A percentile compares a stretch with the other conserved stretches of the same genome.
Evolutionary conservation across 306 rosid genomes (phyloP).

Genomic region (Cucurbita maxima): DNA sequence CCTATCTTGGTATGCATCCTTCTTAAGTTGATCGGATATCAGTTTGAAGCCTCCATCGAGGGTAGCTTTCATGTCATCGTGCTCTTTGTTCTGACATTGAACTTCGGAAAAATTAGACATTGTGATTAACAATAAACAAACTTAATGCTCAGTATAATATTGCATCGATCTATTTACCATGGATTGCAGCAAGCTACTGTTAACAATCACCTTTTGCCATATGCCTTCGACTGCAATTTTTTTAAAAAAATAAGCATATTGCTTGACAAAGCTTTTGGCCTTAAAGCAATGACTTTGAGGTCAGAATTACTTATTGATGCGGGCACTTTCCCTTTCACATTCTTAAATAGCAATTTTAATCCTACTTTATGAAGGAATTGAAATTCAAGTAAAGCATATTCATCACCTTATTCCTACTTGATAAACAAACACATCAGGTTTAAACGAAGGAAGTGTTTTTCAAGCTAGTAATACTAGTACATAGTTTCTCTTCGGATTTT

Average conservation of each 20-base stretch:
- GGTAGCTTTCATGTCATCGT: slow-evolving; percentile 56
- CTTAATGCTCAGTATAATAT: slow-evolving; percentile 8
- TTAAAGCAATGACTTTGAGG: background rate
- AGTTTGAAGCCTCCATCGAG: slow-evolving; percentile 52
- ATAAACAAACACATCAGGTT: background rate
- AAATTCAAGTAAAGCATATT: background rate
- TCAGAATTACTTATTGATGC: background rate
- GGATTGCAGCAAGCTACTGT: slow-evolving; percentile 47
- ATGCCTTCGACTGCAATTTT: slow-evolving; percentile 44
- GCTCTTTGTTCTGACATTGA: slow-evolving; percentile 57
- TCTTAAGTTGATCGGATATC: slow-evolving; percentile 42
- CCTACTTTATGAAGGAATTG: background rate
- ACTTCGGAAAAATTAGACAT: background rate
- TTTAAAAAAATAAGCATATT: background rate
- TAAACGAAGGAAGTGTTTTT: background rate
- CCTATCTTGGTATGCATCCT: slow-evolving; percentile 32
- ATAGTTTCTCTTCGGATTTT: slow-evolving; percentile 10
- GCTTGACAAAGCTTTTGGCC: background rate
- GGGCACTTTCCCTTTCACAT: background rate
- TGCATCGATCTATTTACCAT: slow-evolving; percentile 33
- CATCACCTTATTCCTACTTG: background rate
- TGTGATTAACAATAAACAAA: background rate
- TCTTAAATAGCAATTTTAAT: background rate
- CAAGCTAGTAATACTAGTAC: background rate
- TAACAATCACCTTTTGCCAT: slow-evolving; percentile 62